Percentiles rank a stretch among this genome's conserved stretches.
phyloP scores from a whole-genome alignment of 2,329 filamentous ascomycete genomes.

The Plenodomus biglobosus region DNA sequence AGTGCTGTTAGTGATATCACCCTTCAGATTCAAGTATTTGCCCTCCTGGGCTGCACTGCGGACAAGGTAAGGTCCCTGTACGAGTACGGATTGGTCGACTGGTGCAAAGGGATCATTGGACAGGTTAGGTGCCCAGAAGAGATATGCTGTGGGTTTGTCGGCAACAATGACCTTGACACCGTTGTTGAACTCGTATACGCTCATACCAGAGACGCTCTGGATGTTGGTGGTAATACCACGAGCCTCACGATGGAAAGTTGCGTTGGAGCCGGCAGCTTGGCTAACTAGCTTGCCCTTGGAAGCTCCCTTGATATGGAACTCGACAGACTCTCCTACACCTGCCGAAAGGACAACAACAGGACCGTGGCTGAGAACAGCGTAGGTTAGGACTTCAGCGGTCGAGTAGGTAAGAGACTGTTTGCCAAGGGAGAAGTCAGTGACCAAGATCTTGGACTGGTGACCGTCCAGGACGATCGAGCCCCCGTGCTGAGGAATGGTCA shows the following conservation, averaged over 20 bases:
- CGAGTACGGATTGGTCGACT: conserved; percentile 45
- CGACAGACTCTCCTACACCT: conserved; percentile 44
- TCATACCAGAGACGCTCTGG: conserved; percentile 35
- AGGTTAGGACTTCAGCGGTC: conserved; percentile 56
- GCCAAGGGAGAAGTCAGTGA: conserved; percentile 61
- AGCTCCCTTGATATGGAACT: conserved; percentile 45
- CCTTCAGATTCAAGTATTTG: conserved; percentile 35
- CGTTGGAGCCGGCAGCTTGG: conserved; percentile 46
- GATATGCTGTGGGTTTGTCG: conserved; percentile 43
- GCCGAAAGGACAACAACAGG: conserved; percentile 47
- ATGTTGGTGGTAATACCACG: conserved; percentile 39
- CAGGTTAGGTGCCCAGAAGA: conserved; percentile 45
- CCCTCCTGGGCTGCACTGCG: conserved; percentile 32
- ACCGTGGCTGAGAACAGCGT: conserved; percentile 40
- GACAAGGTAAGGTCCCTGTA: conserved; percentile 47
- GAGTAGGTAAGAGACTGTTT: conserved; percentile 56
- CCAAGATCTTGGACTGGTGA: conserved; percentile 63
- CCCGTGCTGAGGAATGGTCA: conserved; percentile 57
- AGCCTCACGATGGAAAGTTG: conserved; percentile 48
- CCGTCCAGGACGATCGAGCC: conserved; percentile 58
- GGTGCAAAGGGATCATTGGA: conserved; percentile 44
- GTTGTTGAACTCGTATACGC: conserved; percentile 42
- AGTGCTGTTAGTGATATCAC: conserved; percentile 40
- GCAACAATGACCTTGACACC: conserved; percentile 41
- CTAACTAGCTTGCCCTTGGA: conserved; percentile 44